Base-by-base conservation (phyloP, 2,329 filamentous ascomycete genomes). In the Paecilomyces dactylethromorphus region DNA sequence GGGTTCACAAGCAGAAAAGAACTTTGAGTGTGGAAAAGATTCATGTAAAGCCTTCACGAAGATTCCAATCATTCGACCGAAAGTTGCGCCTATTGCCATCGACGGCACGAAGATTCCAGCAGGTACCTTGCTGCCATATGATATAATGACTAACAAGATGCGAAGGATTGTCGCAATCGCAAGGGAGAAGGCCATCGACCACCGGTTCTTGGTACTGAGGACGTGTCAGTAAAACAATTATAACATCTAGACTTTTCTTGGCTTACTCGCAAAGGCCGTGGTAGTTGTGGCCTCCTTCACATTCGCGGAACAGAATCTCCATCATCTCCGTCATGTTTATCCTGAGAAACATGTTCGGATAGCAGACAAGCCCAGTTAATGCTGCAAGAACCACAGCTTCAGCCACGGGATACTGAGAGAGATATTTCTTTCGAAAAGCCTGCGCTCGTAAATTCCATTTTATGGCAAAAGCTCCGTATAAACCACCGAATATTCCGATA, bases 321-420 rank as follows among this genome's bases (percentile, higher is more conserved):
- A 99, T 97, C 78, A 92, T 96, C 78, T 97, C 93, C 0, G 94
- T 97, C 94, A 99, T 97, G 75, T 99, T 95, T 67, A 97, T 97
- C 58, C 91, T 84, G 58, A 99, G 73, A 64, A 99, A 97, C 73
- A 90, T 92, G 67, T 99, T 99, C 0, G 93, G 94, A 69, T 96
- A 99, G 74, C 93, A 97, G n/a, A 99, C 82, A 24, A 97, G 81
- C 10, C 92, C 94, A 3, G 94, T 99, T 7, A 86, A 83, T 0
- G 87, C 84, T 1, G 94, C 92, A 49, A 99, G 78, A 15, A 96
- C 75, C 0, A 91, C 92, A 0, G 92, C 90, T 74, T 99, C 94
- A 3, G 92, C 81, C 32, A 97, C 85, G 6, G 92, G 89, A 73
- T 95, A 94, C 62, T 90, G 84, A 2, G 85, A 81, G 3, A 99